A percentile compares a stretch with the other conserved stretches of the same genome.
Conservation (phyloP, 306 rosid species). For the Glycine soja region DNA sequence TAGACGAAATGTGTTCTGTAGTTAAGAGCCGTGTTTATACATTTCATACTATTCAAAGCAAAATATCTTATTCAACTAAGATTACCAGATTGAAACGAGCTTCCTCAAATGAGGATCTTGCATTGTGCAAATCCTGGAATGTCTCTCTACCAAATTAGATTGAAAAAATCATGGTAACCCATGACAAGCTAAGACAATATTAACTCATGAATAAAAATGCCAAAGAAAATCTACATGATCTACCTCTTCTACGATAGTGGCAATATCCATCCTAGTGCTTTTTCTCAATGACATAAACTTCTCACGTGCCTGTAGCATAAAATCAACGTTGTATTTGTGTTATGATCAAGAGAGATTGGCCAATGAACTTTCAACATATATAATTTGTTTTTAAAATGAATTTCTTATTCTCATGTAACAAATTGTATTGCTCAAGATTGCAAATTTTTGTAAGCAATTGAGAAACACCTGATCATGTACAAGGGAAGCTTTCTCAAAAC, state of each 20-base stretch:
- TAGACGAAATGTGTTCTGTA: conserved; percentile 32
- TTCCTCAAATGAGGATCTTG: conserved; percentile 75
- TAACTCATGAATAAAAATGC: conserved; percentile 17
- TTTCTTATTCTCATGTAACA: neutral
- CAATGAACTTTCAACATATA: conserved; percentile 17
- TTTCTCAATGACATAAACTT: conserved; percentile 77
- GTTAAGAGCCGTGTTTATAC: conserved; percentile 36
- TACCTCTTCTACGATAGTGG: conserved; percentile 75
- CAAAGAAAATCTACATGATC: conserved; percentile 27
- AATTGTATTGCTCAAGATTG: neutral
- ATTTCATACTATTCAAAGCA: conserved; percentile 34
- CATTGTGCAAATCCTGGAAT: conserved; percentile 81
- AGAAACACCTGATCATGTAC: conserved; percentile 73
- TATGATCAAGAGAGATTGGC: conserved; percentile 35
- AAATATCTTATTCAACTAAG: conserved; percentile 41
- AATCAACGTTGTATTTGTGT: conserved; percentile 42
- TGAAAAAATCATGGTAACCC: conserved; percentile 59
- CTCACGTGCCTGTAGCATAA: conserved; percentile 75
- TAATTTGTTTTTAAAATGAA: conserved; percentile 22
- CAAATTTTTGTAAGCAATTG: conserved; percentile 27
- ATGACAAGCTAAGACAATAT: conserved; percentile 49
- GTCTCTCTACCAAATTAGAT: conserved; percentile 76
- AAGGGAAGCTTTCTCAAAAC: conserved; percentile 80
- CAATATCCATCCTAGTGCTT: conserved; percentile 72
- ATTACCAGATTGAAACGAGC: conserved; percentile 89